These are phyloP conservation scores for Leptomonas pyrrhocoris DNA, from an alignment of 208 protist species.

Conservation along the genomic window DNA sequence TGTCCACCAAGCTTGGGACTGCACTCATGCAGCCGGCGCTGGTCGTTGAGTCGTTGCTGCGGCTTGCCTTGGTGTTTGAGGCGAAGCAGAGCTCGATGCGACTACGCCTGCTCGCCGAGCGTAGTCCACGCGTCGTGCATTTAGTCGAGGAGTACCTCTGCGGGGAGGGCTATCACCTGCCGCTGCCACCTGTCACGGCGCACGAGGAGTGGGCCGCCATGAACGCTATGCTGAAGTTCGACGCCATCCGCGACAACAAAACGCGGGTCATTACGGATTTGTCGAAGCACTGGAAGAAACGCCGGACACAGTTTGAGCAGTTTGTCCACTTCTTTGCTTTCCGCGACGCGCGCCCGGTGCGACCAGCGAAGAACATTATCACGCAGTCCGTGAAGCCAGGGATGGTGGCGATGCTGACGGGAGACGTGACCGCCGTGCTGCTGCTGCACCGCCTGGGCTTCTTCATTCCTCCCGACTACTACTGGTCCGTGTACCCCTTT, in stretches of 20 bases:
- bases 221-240: slow-evolving; percentile 74
- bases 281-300: slow-evolving; percentile 83
- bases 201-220: slow-evolving; percentile 81
- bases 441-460: slow-evolving; percentile 80
- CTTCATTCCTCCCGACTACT: slow-evolving; percentile 86
- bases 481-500: slow-evolving; percentile 85
- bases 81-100: slow-evolving; percentile 81
- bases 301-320: slow-evolving; percentile 86
- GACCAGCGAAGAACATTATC: slow-evolving; percentile 73
- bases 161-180: slow-evolving; percentile 81
- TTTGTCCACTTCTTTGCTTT: slow-evolving; percentile 86
- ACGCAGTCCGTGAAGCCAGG: slow-evolving; percentile 83
- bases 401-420: slow-evolving; percentile 80
- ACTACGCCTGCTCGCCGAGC: slow-evolving; percentile 72
- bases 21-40: slow-evolving; percentile 68
- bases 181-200: slow-evolving; percentile 67
- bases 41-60: slow-evolving; percentile 71
- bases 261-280: slow-evolving; percentile 87
- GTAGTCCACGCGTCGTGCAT: slow-evolving; percentile 54
- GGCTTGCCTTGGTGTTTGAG: slow-evolving; percentile 79
- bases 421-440: slow-evolving; percentile 70
- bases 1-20: slow-evolving; percentile 46
- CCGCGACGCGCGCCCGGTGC: slow-evolving; percentile 61
- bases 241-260: slow-evolving; percentile 84
- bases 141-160: slow-evolving; percentile 77